phyloP scores from a whole-genome alignment of 1,284 basidiomycete genomes.

The Cryptococcus deneoformans region DNA sequence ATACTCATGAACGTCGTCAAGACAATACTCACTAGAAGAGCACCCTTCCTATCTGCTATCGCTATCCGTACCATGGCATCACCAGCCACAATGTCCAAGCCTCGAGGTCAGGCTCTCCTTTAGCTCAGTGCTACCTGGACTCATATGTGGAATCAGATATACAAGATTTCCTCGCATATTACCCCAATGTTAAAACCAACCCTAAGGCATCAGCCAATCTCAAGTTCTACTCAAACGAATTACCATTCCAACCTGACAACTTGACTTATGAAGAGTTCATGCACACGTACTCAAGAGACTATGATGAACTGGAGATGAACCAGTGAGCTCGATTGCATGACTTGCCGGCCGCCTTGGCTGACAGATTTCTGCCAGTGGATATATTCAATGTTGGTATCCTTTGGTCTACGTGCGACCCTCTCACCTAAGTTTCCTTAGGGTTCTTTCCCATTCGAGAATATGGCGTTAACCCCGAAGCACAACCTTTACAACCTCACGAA shows the following conservation, averaged over 20 bases:
- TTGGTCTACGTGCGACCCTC: too few species aligned
- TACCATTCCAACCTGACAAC: slow-evolving; percentile 61
- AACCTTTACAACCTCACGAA: slow-evolving; percentile 65
- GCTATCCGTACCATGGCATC: too few species aligned
- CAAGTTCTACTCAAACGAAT: slow-evolving; percentile 61
- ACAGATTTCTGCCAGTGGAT: slow-evolving; percentile 14
- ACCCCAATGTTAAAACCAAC: slow-evolving; percentile 56
- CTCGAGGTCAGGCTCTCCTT: slow-evolving; percentile 3
- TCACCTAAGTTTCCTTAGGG: slow-evolving; percentile 12
- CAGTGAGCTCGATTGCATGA: slow-evolving; percentile 47
- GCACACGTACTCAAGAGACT: slow-evolving; percentile 59
- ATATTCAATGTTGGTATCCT: slow-evolving; percentile 28
- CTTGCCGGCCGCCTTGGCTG: neutral
- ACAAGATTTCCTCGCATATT: slow-evolving; percentile 58
- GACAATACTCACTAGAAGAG: too few species aligned
- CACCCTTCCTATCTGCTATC: too few species aligned
- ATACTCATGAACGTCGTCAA: too few species aligned
- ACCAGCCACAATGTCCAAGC: neutral
- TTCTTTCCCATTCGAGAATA: slow-evolving; percentile 35
- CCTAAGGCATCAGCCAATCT: slow-evolving; percentile 55
- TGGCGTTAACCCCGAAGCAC: slow-evolving; percentile 61
- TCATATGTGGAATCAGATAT: slow-evolving; percentile 19
- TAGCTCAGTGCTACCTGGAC: too few species aligned
- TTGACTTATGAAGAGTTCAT: slow-evolving; percentile 63
- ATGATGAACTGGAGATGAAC: slow-evolving; percentile 61